A percentile compares a stretch with the other conserved stretches of the same genome.
Conservation (phyloP, 768 basidiomycete species). For the Mycena haematopus region DNA sequence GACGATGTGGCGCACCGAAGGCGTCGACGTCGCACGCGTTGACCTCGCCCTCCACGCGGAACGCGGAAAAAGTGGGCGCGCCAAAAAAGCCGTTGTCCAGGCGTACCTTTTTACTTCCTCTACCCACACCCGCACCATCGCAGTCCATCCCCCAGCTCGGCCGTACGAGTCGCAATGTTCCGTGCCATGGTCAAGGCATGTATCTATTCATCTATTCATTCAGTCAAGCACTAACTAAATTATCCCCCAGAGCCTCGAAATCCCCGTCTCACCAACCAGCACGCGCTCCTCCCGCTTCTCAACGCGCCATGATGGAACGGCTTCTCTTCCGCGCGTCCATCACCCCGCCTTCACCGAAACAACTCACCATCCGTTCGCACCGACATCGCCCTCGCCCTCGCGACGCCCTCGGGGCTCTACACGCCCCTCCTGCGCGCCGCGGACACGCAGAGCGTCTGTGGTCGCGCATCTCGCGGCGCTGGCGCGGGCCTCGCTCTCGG, state of each 20-base stretch:
- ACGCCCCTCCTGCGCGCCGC: constrained; percentile 70
- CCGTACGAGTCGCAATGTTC: constrained; percentile 69
- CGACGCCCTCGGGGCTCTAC: constrained; percentile 84
- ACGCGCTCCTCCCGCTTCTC: constrained; percentile 65
- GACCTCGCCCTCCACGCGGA: constrained; percentile 64
- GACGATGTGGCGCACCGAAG: too few species aligned
- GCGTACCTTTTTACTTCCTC: constrained; percentile 51
- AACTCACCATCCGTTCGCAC: constrained; percentile 73
- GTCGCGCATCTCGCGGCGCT: constrained; percentile 68
- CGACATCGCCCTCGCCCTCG: constrained; percentile 79
- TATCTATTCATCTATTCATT: constrained; percentile 41
- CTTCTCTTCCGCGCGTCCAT: constrained; percentile 81
- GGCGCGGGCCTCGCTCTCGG: too few species aligned
- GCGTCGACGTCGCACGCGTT: too few species aligned
- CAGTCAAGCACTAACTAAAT: too few species aligned
- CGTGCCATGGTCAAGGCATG: constrained; percentile 82
- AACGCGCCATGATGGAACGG: constrained; percentile 85
- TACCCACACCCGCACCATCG: neutral
- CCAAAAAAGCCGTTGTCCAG: constrained; percentile 79
- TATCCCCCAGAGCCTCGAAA: constrained; percentile 85
- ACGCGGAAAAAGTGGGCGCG: constrained; percentile 74
- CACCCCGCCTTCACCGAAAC: constrained; percentile 55
- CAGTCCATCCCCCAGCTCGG: constrained; percentile 68
- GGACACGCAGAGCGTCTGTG: constrained; percentile 61
- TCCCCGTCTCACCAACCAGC: constrained; percentile 80